These are phyloP conservation scores for Skeletonema tropicum DNA, from an alignment of 108 stramenopile species.

Conservation along the genomic window DNA sequence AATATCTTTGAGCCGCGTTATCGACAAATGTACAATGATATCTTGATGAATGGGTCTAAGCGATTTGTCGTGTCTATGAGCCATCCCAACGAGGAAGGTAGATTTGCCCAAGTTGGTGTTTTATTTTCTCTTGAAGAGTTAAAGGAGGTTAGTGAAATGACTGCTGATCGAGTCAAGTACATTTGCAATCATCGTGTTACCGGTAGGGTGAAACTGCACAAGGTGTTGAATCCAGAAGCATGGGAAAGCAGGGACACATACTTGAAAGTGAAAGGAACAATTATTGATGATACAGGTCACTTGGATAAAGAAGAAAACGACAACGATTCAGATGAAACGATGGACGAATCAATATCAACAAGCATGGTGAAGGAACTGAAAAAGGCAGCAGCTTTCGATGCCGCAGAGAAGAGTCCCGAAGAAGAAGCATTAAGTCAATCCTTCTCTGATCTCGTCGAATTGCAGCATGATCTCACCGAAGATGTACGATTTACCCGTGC, in stretches of 20 bases:
- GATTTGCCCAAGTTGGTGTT: constrained; percentile 82
- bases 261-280: constrained; percentile 72
- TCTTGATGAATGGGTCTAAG: constrained; percentile 86
- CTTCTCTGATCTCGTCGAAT: constrained; percentile 63
- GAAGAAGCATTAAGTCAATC: constrained; percentile 59
- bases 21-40: constrained; percentile 91
- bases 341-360: constrained; percentile 32
- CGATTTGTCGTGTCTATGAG: constrained; percentile 82
- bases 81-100: constrained; percentile 73
- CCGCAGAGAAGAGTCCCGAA: constrained; percentile 23
- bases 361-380: constrained; percentile 20
- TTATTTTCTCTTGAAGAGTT: constrained; percentile 83
- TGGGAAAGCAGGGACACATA: constrained; percentile 80
- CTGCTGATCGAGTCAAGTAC: constrained; percentile 85
- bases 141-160: constrained; percentile 86
- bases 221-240: constrained; percentile 76
- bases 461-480: constrained; percentile 81
- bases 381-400: constrained; percentile 21
- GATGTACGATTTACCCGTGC: constrained; percentile 85
- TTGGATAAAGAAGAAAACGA: constrained; percentile 18
- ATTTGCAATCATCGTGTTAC: constrained; percentile 88
- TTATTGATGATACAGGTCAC: constrained; percentile 71
- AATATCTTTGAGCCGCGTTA: constrained; percentile 94
- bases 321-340: constrained; percentile 13
- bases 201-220: constrained; percentile 74